Base-by-base conservation (phyloP, 1,284 basidiomycete genomes). In the Ganoderma lucidum region DNA sequence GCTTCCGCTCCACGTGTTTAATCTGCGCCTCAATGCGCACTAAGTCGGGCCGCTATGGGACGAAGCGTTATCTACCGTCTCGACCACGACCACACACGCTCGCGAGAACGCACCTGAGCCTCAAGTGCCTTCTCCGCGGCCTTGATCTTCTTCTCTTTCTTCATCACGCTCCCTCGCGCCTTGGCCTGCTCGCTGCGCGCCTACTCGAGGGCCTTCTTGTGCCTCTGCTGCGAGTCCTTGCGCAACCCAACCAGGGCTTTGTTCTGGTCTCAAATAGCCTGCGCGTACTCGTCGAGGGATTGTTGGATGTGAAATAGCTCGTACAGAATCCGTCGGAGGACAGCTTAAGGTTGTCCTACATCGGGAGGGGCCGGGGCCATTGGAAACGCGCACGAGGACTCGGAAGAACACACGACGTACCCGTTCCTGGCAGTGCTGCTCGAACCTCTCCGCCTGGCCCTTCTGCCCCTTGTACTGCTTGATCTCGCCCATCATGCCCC, bases 401-500 rank as follows among this genome's bases (percentile, higher is more conserved):
- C 35, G 35, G n/a, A 60, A 51, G 4, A 8, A 17, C 4, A 23
- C 19, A 19, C 12, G 30, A 81, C 88, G 42, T 63, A 95, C 94
- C 78, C 85, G 82, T 73, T 97, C 90, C 64, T 90, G 82, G 75
- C 90, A 89, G 8, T 99, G 84, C 19, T 84, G 84, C 79, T 97
- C 93, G 77, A 97, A 99, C 62, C 93, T 88, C 76, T 96, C 94
- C 4, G 96, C 95, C 79, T 99, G 98, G 19, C 88, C 90, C 80
- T 97, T 97, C 83, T 99, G 97, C 80, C 99, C 96, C 81, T 96
- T 96, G 82, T 98, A 99, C 77, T 97, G 96, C 81, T 96, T 97
- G 75, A 98, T 97, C 81, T 99, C 98, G 3, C 94, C 94, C 6
- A 96, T 89, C 76, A 99, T 97, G 14, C 95, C 95, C 67, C 96